Evolutionary conservation across 495 filamentous ascomycete species (phyloP), one percentile per base, ranked within the genome.

Genomic region (Aspergillus homomorphus): DNA sequence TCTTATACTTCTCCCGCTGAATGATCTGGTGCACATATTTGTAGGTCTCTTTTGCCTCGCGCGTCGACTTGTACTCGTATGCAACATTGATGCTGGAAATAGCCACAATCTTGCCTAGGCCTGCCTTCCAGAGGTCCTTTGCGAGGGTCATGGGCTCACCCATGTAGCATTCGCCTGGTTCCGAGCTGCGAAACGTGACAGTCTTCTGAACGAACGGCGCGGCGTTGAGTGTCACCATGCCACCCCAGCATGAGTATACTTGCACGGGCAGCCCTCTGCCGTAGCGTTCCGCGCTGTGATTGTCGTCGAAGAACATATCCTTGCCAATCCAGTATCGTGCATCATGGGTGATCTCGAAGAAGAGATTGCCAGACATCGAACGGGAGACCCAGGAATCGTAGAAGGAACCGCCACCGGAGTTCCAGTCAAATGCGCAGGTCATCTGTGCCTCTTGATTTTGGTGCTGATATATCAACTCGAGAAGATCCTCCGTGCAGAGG

Each of bases 201-300:
- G 58, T 64, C 1, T 61, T 54, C 28, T 72, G 61, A 16, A 73
- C 61, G 41, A 78, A 62, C 0, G 74, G 66, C 26, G 62, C 68
- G 0, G 66, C 68, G 10, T 68, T 65, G 18, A 81, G 57, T 0
- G 69, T 71, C 1, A 66, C 66, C 16, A 74, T 77, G 14, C 78
- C 80, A 45, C 82, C 81, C 80, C 80, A 82, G 65, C 80, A 82
- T 0, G 77, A 73, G 45, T 81, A 82, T 0, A 84, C 80, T 66
- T 84, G 81, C 57, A 82, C 78, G 0, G 81, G 77, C 30, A 63
- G 63, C 10, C 61, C 54, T 8, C 48, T 51, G 4, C 49, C 20
- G 42, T 72, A 72, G 19, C 72, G 63, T 14, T 45, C 52, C 18
- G 63, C 62, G 10, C 71, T 49, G 7, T 30, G 46, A 2, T 63